Conservation (phyloP, 805 yeast genomes). For the Wickerhamiella cacticola region DNA sequence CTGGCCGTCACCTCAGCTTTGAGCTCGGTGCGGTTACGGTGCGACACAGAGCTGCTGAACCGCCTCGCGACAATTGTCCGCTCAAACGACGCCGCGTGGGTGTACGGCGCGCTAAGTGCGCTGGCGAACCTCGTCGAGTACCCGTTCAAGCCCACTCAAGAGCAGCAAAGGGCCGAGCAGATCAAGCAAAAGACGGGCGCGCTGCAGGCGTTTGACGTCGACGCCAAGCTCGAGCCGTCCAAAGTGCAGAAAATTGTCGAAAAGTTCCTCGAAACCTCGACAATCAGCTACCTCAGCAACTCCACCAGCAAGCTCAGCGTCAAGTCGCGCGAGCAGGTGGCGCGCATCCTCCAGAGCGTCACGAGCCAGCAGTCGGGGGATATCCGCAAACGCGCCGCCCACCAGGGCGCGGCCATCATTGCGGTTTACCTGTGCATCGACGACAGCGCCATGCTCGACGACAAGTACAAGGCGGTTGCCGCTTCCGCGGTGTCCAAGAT, state of each 20-base stretch:
- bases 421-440: constrained; percentile 24
- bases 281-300: constrained; percentile 21
- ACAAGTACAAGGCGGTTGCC: constrained; percentile 19
- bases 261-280: constrained; percentile 22
- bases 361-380: constrained; percentile 23
- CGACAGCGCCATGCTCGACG: constrained; percentile 18
- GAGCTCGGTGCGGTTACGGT: constrained; percentile 24
- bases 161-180: constrained; percentile 23
- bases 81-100: constrained; percentile 22
- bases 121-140: constrained; percentile 27
- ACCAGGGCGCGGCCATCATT: constrained; percentile 30
- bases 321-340: constrained; percentile 23
- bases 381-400: constrained; percentile 24
- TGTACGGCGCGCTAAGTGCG: constrained; percentile 27
- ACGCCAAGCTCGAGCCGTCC: constrained; percentile 16
- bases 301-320: constrained; percentile 20
- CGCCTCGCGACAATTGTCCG: constrained; percentile 12
- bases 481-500: constrained; percentile 28
- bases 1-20: constrained; percentile 29
- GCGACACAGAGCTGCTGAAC: constrained; percentile 14
- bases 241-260: constrained; percentile 22
- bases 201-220: constrained; percentile 14
- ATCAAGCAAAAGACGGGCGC: constrained; percentile 26
- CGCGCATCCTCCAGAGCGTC: constrained; percentile 24
- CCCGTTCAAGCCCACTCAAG: constrained; percentile 26